These are phyloP conservation scores for Colletotrichum siamense DNA, from an alignment of 2,329 filamentous ascomycete genomes.

Conservation along the genomic window DNA sequence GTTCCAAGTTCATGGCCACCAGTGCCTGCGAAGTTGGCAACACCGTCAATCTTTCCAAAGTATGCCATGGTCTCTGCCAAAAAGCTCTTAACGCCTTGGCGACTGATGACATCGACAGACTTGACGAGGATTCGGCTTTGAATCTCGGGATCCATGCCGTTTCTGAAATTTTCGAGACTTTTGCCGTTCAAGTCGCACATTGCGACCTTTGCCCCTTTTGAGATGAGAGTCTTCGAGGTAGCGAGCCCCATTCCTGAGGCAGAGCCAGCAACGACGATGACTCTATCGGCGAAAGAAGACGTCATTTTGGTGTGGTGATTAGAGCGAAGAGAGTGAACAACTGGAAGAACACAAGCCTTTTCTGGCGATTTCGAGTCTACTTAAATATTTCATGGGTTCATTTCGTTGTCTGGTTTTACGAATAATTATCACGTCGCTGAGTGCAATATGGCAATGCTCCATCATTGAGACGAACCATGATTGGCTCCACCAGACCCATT, in stretches of 20 bases:
- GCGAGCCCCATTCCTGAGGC: conserved; percentile 14
- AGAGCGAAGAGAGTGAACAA: not conserved
- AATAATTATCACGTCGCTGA: not conserved
- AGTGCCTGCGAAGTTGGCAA: conserved; percentile 11
- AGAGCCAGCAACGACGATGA: not conserved
- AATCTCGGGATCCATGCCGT: not conserved
- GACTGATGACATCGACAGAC: not conserved
- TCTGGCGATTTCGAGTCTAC: not conserved
- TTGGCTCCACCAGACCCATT: not conserved
- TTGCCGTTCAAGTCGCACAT: not conserved
- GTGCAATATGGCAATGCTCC: not conserved
- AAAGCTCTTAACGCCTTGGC: not conserved
- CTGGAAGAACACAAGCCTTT: rapidly evolving
- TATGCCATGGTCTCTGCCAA: not conserved
- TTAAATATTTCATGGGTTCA: not conserved
- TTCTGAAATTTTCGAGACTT: not conserved
- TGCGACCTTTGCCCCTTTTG: not conserved
- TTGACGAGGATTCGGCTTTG: not conserved
- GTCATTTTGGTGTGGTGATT: not conserved
- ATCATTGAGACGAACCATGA: not conserved
- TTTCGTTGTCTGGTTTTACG: not conserved
- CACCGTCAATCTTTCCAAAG: not conserved
- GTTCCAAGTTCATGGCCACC: conserved; percentile 13
- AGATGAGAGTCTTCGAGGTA: not conserved
- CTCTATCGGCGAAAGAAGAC: not conserved